Evolutionary conservation across 1,284 basidiomycete species (phyloP).

Genomic region (Ceratobasidium sp.): DNA sequence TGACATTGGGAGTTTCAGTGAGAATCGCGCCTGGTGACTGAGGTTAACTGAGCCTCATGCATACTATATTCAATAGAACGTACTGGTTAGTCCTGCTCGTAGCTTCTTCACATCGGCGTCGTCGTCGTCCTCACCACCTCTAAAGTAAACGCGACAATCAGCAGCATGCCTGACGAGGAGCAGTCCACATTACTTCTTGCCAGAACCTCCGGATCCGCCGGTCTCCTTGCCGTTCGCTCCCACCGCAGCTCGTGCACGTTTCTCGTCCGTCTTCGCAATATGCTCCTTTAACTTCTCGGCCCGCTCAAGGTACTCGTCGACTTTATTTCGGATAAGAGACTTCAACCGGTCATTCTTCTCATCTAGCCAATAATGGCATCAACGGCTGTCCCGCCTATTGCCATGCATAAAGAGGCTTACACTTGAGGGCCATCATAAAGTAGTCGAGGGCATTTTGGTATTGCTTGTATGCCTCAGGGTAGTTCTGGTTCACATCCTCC

Average conservation of each 20-base stretch:
- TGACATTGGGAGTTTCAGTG: conserved; percentile 94
- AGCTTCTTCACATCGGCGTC: conserved; percentile 97
- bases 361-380: conserved; percentile 62
- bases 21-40: conserved; percentile 79
- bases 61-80: conserved; percentile 45
- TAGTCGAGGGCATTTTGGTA: conserved; percentile 97
- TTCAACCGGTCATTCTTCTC: conserved; percentile 98
- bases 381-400: neutral
- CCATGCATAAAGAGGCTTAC: conserved; percentile 57
- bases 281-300: conserved; percentile 95
- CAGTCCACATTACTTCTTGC: conserved; percentile 63
- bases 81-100: conserved; percentile 81
- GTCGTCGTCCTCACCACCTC: conserved; percentile 74
- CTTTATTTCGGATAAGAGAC: conserved; percentile 86
- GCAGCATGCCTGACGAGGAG: conserved; percentile 16
- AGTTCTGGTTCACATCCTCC: conserved; percentile 94
- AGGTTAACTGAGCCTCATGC: conserved; percentile 1
- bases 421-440: conserved; percentile 93
- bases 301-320: conserved; percentile 90
- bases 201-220: conserved; percentile 69
- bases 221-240: conserved; percentile 77
- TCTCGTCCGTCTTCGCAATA: conserved; percentile 72
- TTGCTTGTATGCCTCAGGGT: conserved; percentile 92
- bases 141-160: conserved; percentile 36
- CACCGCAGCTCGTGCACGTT: conserved; percentile 78